Evolutionary conservation across 2,329 filamentous ascomycete species (phyloP).

Genomic region (Pseudogymnoascus sp.): DNA sequence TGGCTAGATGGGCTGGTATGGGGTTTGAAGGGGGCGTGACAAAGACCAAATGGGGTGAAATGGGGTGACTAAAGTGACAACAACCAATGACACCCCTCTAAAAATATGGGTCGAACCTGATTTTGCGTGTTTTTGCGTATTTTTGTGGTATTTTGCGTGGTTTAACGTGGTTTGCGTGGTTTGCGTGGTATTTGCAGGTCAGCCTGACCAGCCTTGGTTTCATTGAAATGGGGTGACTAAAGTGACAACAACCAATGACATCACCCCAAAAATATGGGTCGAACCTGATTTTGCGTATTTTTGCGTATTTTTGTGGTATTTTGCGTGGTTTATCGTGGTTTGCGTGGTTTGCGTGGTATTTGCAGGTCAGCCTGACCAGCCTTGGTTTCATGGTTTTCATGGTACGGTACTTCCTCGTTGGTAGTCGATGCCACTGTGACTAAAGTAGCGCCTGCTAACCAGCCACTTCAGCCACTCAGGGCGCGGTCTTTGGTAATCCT

Average conservation of each 20-base stretch:
- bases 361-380: not conserved
- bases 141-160: not conserved
- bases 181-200: not conserved
- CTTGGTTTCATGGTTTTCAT: not conserved
- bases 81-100: not conserved
- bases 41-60: not conserved
- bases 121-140: not conserved
- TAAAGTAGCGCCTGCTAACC: not conserved
- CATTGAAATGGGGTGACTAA: not conserved
- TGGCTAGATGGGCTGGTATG: not conserved
- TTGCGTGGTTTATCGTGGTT: not conserved
- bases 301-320: not conserved
- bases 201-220: not conserved
- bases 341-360: not conserved
- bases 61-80: not conserved
- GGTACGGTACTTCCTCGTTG: not conserved
- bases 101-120: not conserved
- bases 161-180: not conserved
- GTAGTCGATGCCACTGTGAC: not conserved
- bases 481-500: not conserved
- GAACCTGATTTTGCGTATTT: not conserved
- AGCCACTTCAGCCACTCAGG: not conserved
- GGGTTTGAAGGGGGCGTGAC: not conserved
- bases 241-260: not conserved
- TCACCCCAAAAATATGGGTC: not conserved